phyloP scores from a whole-genome alignment of 2,329 filamentous ascomycete genomes.

The Exophiala aquamarina region DNA sequence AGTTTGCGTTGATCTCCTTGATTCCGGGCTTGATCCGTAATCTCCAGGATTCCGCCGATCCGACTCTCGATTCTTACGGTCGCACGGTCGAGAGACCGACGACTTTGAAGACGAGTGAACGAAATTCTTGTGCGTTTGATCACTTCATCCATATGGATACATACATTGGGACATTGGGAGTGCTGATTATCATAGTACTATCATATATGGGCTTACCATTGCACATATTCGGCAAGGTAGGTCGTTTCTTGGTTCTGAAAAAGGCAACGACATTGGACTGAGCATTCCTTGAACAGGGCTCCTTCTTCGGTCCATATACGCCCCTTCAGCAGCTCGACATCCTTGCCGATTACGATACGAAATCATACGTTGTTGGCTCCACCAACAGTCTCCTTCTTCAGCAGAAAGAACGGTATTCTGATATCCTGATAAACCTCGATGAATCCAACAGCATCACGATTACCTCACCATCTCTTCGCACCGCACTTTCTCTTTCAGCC shows the following conservation, averaged over 20 bases:
- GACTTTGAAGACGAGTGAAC: conserved; percentile 86
- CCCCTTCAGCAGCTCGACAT: conserved; percentile 93
- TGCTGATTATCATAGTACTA: conserved; percentile 56
- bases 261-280: too few relatives aligned
- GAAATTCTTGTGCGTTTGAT: conserved; percentile 63
- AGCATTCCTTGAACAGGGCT: too few relatives aligned
- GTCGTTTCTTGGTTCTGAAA: not conserved
- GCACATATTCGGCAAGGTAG: conserved; percentile 88
- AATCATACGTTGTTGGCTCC: conserved; percentile 95
- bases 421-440: conserved; percentile 94
- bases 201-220: conserved; percentile 93
- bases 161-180: conserved; percentile 28
- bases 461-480: conserved; percentile 73
- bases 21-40: conserved; percentile 89
- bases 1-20: conserved; percentile 92
- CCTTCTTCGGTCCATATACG: conserved; percentile 94
- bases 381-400: conserved; percentile 93
- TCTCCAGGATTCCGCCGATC: conserved; percentile 92
- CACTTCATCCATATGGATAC: not conserved
- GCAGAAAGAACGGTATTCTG: conserved; percentile 92
- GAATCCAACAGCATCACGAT: conserved; percentile 70
- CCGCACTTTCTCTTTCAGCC: conserved; percentile 74
- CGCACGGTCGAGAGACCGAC: conserved; percentile 73
- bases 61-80: conserved; percentile 83
- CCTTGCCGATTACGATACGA: conserved; percentile 88